Conservation (phyloP, 148 eudicot genomes). For the Cornus kousa region DNA sequence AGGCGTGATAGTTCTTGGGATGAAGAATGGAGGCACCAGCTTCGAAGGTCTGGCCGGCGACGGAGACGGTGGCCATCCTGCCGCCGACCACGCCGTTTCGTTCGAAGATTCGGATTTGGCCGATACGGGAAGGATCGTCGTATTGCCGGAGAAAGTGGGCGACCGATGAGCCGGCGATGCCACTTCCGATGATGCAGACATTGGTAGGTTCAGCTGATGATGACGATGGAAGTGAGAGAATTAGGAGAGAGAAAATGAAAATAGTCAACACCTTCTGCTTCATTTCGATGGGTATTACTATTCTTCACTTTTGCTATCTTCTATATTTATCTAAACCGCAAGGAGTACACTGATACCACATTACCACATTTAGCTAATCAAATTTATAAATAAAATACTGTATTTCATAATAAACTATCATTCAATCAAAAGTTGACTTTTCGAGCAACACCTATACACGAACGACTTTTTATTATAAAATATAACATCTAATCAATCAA, state of each 20-base stretch:
- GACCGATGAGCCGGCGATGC: slow-evolving; percentile 77
- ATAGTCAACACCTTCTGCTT: not conserved
- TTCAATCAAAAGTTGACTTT: too few species aligned
- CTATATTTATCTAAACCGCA: too few species aligned
- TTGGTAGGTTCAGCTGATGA: slow-evolving; percentile 12
- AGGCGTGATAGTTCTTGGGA: slow-evolving; percentile 68
- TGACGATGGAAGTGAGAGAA: slow-evolving; percentile 2
- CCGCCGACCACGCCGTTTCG: slow-evolving; percentile 66
- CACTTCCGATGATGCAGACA: slow-evolving; percentile 78
- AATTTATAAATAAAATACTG: too few species aligned
- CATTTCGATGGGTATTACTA: not conserved
- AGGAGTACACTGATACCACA: too few species aligned
- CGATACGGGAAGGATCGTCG: slow-evolving; percentile 11
- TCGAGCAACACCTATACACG: too few species aligned
- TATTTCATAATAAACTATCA: too few species aligned
- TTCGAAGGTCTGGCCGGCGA: slow-evolving; percentile 69
- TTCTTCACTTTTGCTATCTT: too few species aligned
- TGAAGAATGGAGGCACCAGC: slow-evolving; percentile 89
- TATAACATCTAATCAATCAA: too few species aligned
- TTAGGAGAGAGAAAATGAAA: not conserved
- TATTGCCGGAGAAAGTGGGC: slow-evolving; percentile 85
- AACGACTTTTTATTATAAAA: too few species aligned
- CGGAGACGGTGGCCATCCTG: slow-evolving; percentile 74
- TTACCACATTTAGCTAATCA: too few species aligned
- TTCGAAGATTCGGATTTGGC: slow-evolving; percentile 59